Conservation (phyloP, 495 filamentous ascomycete genomes). For the Parathielavia appendiculata region DNA sequence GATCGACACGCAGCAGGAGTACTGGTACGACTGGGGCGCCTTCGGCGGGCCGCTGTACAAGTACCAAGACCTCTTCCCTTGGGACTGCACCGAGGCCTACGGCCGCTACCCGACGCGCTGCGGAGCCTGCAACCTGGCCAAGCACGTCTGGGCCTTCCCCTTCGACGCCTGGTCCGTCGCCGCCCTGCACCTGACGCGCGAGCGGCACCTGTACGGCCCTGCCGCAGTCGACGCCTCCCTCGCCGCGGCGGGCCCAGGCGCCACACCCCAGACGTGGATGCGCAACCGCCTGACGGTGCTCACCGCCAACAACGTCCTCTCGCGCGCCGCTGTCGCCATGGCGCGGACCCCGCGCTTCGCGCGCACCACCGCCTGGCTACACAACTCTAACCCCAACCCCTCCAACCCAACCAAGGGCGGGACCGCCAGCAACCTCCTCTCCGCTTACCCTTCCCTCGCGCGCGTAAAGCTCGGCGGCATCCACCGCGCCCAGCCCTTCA, state of each 20-base stretch:
- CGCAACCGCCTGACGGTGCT: constrained; percentile 35
- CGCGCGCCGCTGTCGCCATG: constrained; percentile 34
- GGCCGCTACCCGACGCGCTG: constrained; percentile 32
- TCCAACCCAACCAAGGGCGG: too few species aligned
- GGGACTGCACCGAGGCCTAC: constrained; percentile 46
- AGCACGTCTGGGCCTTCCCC: constrained; percentile 44
- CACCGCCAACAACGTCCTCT: constrained; percentile 28
- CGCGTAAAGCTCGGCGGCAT: constrained; percentile 39
- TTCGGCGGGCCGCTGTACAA: constrained; percentile 35
- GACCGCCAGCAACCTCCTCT: not conserved
- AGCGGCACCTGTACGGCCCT: too few species aligned
- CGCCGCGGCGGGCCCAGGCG: not conserved
- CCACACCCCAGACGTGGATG: too few species aligned
- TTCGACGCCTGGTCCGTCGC: constrained; percentile 45
- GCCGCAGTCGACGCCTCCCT: not conserved
- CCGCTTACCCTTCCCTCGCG: constrained; percentile 17
- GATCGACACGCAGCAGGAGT: constrained; percentile 39
- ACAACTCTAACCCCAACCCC: constrained; percentile 7
- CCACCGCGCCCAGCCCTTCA: constrained; percentile 42
- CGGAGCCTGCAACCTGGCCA: constrained; percentile 38
- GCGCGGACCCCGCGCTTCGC: constrained; percentile 25
- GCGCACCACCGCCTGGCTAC: constrained; percentile 26
- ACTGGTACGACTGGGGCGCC: constrained; percentile 45
- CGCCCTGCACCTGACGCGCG: constrained; percentile 33
- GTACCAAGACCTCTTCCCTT: constrained; percentile 40